Base-by-base conservation (phyloP, 306 rosid species). In the Prunus fruticosa region DNA sequence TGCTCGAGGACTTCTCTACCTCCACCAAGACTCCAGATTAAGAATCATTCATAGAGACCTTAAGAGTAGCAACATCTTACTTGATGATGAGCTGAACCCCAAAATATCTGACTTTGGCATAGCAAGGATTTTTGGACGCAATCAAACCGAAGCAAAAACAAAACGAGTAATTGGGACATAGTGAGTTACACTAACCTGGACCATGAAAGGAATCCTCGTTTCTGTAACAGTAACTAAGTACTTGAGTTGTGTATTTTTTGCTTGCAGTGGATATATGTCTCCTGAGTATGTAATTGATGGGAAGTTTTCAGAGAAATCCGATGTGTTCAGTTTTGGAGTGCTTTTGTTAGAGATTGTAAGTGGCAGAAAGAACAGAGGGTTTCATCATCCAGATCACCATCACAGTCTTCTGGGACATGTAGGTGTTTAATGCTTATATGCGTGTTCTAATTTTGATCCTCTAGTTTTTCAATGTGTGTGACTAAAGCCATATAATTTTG, bases 31-130 rank as follows among this genome's bases (percentile, higher is more conserved):
- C 52, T 81, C 80, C 20, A 71, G 77, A 54, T 72, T 80, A 32
- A 69, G 76, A 80, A 80, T 80, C 46, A 69, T 80, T 60, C 84
- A 80, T 63, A 74, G 84, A 19, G 84, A 80, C 49, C 71, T 75
- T 12, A 75, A 75, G 67, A 78, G 72, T 3, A 73, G 85, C 65
- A 82, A 78, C 66, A 70, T 82, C 27, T 73, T 82, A 53, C 78
- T 82, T 0, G 85, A 82, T 8, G 28, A 51, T 20, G 79, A 78
- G 65, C 53, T 78, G 85, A 78, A 82, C 22, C 85, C 82, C 3
- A 82, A 78, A 68, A 82, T 78, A 38, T 67, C 82, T 51, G 82
- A 82, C 49, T 82, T 82, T 43, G 85, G 85, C 5, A 57, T 78
- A 54, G 85, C 85, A 30, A 78, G 82, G 57, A 57, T 71, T 61